Base-by-base conservation (phyloP, 1,139 yeast genomes). In the Diutina ranongensis region DNA sequence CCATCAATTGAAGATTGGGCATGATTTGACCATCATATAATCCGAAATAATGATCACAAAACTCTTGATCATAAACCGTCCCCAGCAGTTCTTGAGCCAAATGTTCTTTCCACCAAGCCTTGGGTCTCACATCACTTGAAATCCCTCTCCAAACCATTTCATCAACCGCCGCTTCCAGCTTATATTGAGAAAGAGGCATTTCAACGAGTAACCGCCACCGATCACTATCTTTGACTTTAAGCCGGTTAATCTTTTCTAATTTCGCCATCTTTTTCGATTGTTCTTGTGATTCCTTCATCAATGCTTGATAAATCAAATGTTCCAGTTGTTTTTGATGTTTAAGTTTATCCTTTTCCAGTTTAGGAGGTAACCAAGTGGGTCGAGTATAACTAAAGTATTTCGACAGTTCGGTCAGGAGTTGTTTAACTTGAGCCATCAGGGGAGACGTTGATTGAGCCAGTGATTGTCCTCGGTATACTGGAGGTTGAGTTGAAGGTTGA, bases 61-160 rank as follows among this genome's bases (percentile, higher is more conserved):
- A 38, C 13, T 22, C 33, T 22, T 38, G 42, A 18, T 38, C 42
- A n/a, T 16, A 38, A 5, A 15, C 15, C 5, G 25, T n/a, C 12
- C 25, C 20, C 10, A 7, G 20, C 42, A 38, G 42, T 4, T 27
- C 28, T 16, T 38, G 31, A n/a, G 42, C 42, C 42, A 38, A 22
- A 20, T 38, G 42, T 9, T 38, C 42, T 9, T 38, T 38, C 42
- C 42, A 38, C 42, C 42, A 38, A 3, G 42, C 42, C 20, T 25
- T 25, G 19, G 42, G 13, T 5, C 42, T 31, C 8, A 38, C 20
- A n/a, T 25, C 42, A 22, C 31, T 18, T 10, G 32, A 9, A 4
- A 38, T 38, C 3, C 42, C 42, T 15, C 42, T n/a, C 42, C 42
- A 38, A 4, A 38, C 33, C 42, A 38, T 38, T 9, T 38, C 42